Evolutionary conservation across 192 early-diverging fungal species (phyloP).

Genomic region (Radiomyces spectabilis): DNA sequence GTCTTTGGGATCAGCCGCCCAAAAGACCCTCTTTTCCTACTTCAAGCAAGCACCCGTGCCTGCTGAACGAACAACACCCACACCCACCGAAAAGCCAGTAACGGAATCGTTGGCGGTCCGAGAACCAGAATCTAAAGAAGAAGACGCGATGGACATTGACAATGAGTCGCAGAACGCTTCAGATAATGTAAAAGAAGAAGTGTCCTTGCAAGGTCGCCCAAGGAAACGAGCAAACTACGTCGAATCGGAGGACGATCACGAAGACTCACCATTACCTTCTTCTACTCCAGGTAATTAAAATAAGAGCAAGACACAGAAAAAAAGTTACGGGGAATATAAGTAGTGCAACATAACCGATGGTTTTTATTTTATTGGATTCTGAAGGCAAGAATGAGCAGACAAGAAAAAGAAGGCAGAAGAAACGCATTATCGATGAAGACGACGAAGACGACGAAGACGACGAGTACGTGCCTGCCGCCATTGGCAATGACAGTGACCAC

Average conservation of each 20-base stretch:
- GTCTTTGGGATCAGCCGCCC: too few species aligned
- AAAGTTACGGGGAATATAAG: not conserved
- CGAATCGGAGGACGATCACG: conserved; percentile 12
- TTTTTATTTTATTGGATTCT: not conserved
- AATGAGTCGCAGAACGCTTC: too few species aligned
- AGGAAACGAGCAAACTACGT: conserved; percentile 2
- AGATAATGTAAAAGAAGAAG: not conserved
- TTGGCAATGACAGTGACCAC: conserved; percentile 7
- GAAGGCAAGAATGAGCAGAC: not conserved
- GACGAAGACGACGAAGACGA: conserved; percentile 5
- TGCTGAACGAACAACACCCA: not conserved
- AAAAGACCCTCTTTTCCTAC: conserved; percentile 6
- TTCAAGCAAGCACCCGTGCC: not conserved
- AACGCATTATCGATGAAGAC: conserved; percentile 28
- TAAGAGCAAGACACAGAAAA: not conserved
- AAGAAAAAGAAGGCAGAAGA: conserved; percentile 19
- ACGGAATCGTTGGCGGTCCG: not conserved
- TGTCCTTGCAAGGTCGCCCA: not conserved
- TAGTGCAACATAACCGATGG: not conserved
- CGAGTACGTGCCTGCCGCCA: too few species aligned
- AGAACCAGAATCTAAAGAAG: not conserved
- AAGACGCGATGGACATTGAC: not conserved
- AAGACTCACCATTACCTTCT: too few species aligned
- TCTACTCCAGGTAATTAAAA: not conserved
- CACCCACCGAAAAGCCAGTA: not conserved